These are phyloP conservation scores for Colletotrichum coccodes DNA, from an alignment of 2,329 filamentous ascomycete species.

Conservation along the genomic window DNA sequence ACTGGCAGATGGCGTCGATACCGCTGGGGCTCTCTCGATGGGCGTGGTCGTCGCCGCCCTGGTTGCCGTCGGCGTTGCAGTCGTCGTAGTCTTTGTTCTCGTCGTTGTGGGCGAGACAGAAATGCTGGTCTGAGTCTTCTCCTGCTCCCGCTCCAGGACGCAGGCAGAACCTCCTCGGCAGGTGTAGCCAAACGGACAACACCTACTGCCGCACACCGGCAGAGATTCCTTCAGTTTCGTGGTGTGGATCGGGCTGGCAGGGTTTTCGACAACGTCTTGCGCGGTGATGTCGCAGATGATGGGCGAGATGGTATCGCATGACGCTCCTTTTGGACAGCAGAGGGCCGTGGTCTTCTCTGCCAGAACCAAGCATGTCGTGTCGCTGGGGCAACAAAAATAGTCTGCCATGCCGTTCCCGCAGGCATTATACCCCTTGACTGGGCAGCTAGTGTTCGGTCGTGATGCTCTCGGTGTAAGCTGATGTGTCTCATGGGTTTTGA, in stretches of 20 bases:
- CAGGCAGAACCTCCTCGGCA: slow-evolving; percentile 63
- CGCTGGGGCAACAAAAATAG: slow-evolving; percentile 73
- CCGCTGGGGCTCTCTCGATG: neutral
- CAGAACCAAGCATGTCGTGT: slow-evolving; percentile 66
- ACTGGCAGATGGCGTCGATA: neutral
- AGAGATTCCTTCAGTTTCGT: slow-evolving; percentile 68
- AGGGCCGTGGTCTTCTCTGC: slow-evolving; percentile 72
- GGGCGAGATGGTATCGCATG: slow-evolving; percentile 69
- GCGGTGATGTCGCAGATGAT: slow-evolving; percentile 71
- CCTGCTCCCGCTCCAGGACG: slow-evolving; percentile 60
- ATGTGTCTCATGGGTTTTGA: neutral
- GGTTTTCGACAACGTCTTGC: slow-evolving; percentile 68
- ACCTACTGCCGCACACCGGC: slow-evolving; percentile 67
- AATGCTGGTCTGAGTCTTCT: neutral
- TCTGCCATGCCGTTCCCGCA: slow-evolving; percentile 56
- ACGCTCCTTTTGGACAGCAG: slow-evolving; percentile 71
- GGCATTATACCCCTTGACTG: slow-evolving; percentile 11
- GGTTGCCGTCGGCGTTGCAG: neutral
- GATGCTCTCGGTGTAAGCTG: neutral
- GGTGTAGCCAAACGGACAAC: slow-evolving; percentile 79
- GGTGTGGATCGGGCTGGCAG: slow-evolving; percentile 72
- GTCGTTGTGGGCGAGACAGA: neutral
- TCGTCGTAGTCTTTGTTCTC: neutral
- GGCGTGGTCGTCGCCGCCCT: neutral
- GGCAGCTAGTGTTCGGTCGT: slow-evolving; percentile 23